Evolutionary conservation across 495 filamentous ascomycete species (phyloP).

Genomic region (Neurospora tetrasperma): DNA sequence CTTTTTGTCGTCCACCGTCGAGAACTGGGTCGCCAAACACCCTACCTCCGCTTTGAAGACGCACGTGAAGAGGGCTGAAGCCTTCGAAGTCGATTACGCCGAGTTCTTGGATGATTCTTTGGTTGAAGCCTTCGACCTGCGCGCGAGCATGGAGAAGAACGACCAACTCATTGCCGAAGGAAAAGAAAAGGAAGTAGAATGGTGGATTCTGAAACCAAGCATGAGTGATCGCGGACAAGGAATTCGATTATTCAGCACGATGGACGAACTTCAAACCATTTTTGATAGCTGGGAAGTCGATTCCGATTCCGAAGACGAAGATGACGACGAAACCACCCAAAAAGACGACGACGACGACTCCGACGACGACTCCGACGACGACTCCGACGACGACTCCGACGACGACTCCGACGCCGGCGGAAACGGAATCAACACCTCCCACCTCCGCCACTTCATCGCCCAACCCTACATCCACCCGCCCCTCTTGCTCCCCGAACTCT

Average conservation of each 20-base stretch:
- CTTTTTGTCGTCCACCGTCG: slow-evolving; percentile 69
- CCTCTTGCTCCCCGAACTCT: slow-evolving; percentile 53
- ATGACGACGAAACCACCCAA: slow-evolving; percentile 18
- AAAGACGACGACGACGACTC: background rate
- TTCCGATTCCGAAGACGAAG: slow-evolving; percentile 50
- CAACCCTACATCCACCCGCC: slow-evolving; percentile 94
- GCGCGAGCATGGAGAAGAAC: slow-evolving; percentile 63
- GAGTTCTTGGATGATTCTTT: slow-evolving; percentile 94
- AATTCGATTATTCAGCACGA: slow-evolving; percentile 75
- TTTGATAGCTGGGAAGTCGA: slow-evolving; percentile 79
- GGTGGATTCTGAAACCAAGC: slow-evolving; percentile 96
- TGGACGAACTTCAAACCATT: slow-evolving; percentile 67
- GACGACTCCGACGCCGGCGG: slow-evolving; percentile 21
- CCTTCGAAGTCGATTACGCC: slow-evolving; percentile 90
- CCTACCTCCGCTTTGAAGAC: slow-evolving; percentile 55
- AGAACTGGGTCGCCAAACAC: slow-evolving; percentile 72
- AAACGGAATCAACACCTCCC: slow-evolving; percentile 60
- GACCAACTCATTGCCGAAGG: slow-evolving; percentile 14
- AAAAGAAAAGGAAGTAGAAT: slow-evolving; percentile 40
- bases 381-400: background rate
- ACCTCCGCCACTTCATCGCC: slow-evolving; percentile 89
- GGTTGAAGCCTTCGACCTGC: slow-evolving; percentile 76
- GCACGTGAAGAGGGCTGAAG: slow-evolving; percentile 62
- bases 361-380: slow-evolving; percentile 9
- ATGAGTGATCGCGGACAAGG: slow-evolving; percentile 97